phyloP scores from a whole-genome alignment of 2,329 filamentous ascomycete species.

The Cladophialophora bantiana region DNA sequence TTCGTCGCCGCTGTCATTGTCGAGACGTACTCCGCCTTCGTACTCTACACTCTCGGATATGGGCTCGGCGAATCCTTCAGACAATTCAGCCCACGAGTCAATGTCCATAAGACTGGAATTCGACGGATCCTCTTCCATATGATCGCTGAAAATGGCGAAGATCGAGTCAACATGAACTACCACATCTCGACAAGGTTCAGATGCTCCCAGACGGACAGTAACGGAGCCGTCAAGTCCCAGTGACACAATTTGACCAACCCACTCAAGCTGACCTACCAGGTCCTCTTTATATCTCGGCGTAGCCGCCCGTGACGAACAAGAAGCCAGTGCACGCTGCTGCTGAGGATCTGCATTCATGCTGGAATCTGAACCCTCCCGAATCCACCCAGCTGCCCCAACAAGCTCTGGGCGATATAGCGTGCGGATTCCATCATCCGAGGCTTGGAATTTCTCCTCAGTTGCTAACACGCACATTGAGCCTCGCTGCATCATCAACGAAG shows the following conservation, averaged over 20 bases:
- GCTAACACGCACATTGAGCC: conserved; percentile 60
- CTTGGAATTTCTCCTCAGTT: conserved; percentile 30
- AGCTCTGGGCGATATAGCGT: neutral
- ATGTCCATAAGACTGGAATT: conserved; percentile 46
- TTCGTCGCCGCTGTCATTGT: conserved; percentile 52
- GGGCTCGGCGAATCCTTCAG: conserved; percentile 26
- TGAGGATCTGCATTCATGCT: neutral
- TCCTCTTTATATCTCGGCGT: neutral
- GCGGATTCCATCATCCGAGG: conserved; percentile 20
- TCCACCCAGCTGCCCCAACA: neutral
- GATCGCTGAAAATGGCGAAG: conserved; percentile 52
- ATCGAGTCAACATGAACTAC: conserved; percentile 57
- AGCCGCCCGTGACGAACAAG: neutral
- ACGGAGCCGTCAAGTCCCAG: conserved; percentile 61
- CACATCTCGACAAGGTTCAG: conserved; percentile 58
- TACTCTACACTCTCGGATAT: conserved; percentile 51
- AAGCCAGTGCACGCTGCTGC: neutral
- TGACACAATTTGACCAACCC: conserved; percentile 65
- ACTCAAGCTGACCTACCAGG: conserved; percentile 46
- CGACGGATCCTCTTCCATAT: conserved; percentile 45
- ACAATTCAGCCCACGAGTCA: conserved; percentile 42
- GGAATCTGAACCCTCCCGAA: neutral
- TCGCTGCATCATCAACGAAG: conserved; percentile 56
- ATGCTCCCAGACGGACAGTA: conserved; percentile 61
- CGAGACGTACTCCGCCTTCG: conserved; percentile 52